Conservation (phyloP, 78 protist species). For the Acrasis kona region DNA sequence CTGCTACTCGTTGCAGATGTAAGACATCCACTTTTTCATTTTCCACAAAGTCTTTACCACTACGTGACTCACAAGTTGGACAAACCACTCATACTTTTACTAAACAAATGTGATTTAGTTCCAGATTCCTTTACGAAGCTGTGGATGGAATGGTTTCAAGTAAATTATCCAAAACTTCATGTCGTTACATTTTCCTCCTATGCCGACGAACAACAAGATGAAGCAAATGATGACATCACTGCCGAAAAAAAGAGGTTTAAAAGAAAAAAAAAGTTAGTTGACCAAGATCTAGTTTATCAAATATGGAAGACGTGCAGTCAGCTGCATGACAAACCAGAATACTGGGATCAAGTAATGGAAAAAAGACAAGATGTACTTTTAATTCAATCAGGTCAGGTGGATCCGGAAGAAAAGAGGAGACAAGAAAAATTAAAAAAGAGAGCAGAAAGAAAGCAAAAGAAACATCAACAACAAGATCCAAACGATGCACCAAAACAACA, state of each 20-base stretch:
- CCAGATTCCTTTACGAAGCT: slow-evolving; percentile 22
- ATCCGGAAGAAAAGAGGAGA: no score
- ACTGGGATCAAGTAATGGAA: background rate
- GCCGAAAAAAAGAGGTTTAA: no score
- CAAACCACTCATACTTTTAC: slow-evolving; percentile 59
- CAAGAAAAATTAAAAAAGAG: no score
- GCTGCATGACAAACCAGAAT: background rate
- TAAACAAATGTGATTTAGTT: slow-evolving; percentile 67
- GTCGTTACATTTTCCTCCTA: slow-evolving; percentile 3
- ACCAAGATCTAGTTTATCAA: slow-evolving; percentile 10
- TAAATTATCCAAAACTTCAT: slow-evolving; percentile 9
- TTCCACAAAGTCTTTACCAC: slow-evolving; percentile 50
- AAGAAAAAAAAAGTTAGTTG: slow-evolving; percentile 34
- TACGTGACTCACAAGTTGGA: slow-evolving; percentile 22
- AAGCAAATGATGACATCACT: no score
- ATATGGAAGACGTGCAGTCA: background rate
- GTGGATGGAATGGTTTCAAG: slow-evolving; percentile 41
- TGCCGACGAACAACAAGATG: no score
- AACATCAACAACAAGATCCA: background rate
- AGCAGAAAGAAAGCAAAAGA: background rate
- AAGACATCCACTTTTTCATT: slow-evolving; percentile 70
- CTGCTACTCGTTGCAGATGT: slow-evolving; percentile 61
- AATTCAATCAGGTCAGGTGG: no score
- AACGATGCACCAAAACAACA: no score
- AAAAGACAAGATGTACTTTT: no score